Conservation (phyloP, 805 yeast genomes). For the Candida hungchunana region DNA sequence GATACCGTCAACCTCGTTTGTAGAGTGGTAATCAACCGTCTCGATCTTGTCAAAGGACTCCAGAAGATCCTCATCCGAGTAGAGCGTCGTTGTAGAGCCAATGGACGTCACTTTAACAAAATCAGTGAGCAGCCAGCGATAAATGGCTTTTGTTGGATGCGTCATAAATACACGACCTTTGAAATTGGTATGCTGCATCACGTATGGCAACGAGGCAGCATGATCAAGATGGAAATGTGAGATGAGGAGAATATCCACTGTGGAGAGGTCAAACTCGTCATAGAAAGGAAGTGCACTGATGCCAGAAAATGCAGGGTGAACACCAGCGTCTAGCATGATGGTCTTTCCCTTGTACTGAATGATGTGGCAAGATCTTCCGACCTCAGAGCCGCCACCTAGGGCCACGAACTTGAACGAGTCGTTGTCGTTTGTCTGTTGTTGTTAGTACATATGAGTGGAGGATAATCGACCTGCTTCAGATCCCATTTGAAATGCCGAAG, state of each 20-base stretch:
- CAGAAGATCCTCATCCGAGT: conserved; percentile 85
- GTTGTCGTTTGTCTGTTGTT: conserved; percentile 10
- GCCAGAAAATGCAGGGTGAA: conserved; percentile 93
- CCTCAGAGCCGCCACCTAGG: conserved; percentile 98
- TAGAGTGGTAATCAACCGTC: conserved; percentile 92
- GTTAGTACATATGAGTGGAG: not conserved
- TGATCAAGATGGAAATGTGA: conserved; percentile 98
- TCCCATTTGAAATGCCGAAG: no score
- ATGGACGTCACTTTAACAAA: conserved; percentile 82
- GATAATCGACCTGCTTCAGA: no score
- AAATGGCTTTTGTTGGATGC: conserved; percentile 97
- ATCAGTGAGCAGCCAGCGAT: conserved; percentile 91
- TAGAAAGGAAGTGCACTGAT: conserved; percentile 89
- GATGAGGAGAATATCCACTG: conserved; percentile 79
- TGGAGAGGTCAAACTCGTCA: conserved; percentile 89
- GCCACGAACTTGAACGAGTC: conserved; percentile 67
- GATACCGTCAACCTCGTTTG: conserved; percentile 90
- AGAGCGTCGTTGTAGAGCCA: conserved; percentile 47
- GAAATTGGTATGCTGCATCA: conserved; percentile 94
- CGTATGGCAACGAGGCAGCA: conserved; percentile 96
- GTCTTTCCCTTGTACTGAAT: conserved; percentile 90
- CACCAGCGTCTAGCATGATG: conserved; percentile 96
- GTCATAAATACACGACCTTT: conserved; percentile 98
- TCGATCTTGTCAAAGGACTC: conserved; percentile 87
- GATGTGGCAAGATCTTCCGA: conserved; percentile 94